These are phyloP conservation scores for Russula sp. DNA, from an alignment of 768 basidiomycete species.

Conservation along the genomic window DNA sequence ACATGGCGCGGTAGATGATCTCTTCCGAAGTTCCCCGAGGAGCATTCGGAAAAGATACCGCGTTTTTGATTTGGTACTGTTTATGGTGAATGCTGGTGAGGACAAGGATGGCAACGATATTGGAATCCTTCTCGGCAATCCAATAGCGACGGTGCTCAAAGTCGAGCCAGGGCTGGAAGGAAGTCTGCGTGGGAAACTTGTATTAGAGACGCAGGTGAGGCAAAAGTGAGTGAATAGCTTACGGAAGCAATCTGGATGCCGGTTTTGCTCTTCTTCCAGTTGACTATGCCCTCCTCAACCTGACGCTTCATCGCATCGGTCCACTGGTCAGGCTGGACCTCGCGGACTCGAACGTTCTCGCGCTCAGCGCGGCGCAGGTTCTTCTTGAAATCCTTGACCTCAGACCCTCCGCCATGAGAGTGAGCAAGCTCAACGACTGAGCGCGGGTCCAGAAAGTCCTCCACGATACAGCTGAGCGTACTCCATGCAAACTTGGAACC, in stretches of 20 bases:
- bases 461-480: conserved; percentile 55
- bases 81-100: conserved; percentile 41
- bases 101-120: conserved; percentile 46
- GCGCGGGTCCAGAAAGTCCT: conserved; percentile 44
- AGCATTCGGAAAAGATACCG: conserved; percentile 46
- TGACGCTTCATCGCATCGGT: conserved; percentile 39
- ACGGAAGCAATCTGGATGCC: conserved; percentile 48
- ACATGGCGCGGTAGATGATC: conserved; percentile 45
- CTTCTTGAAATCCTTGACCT: conserved; percentile 55
- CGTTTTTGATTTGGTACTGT: conserved; percentile 52
- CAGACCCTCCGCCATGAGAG: conserved; percentile 22
- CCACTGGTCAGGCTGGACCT: conserved; percentile 37
- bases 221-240: not conserved
- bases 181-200: conserved; percentile 30
- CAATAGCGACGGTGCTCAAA: conserved; percentile 52
- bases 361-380: conserved; percentile 55
- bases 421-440: conserved; percentile 43
- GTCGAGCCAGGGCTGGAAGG: conserved; percentile 51
- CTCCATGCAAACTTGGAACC: conserved; percentile 46
- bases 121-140: conserved; percentile 38
- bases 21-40: conserved; percentile 50
- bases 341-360: conserved; percentile 45
- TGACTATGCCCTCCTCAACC: conserved; percentile 47
- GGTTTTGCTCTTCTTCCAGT: conserved; percentile 49
- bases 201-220: not conserved